Percentiles rank a stretch among this genome's conserved stretches.
Evolutionary conservation across 164 flowering plant species (phyloP).

Genomic region (Tetracentron sinense): DNA sequence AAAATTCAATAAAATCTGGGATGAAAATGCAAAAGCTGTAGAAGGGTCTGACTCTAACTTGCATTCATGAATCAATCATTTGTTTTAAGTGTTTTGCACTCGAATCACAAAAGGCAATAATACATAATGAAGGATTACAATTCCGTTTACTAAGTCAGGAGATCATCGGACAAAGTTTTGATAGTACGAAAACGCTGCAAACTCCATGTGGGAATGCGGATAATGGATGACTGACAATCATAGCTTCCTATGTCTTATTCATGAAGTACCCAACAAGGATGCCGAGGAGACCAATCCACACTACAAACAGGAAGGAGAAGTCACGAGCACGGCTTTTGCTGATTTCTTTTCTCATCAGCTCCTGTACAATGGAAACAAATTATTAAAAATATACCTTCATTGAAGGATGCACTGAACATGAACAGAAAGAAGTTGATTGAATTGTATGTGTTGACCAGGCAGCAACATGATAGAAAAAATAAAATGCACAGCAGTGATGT

Average conservation of each 20-base stretch:
- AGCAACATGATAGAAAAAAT: not conserved
- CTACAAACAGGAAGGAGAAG: constrained; percentile 37
- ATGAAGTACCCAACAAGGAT: constrained; percentile 45
- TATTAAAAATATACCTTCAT: not conserved
- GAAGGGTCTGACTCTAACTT: not conserved
- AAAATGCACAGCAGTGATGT: not conserved
- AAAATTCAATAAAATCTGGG: too few relatives aligned
- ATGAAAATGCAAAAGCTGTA: not conserved
- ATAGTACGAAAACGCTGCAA: constrained; percentile 4
- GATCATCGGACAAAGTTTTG: not conserved
- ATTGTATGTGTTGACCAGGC: not conserved
- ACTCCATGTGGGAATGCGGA: constrained; percentile 10
- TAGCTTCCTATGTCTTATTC: constrained; percentile 24
- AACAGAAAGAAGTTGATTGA: not conserved
- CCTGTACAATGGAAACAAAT: constrained; percentile 31
- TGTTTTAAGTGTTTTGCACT: not conserved
- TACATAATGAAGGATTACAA: constrained; percentile 9
- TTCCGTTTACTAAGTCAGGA: not conserved
- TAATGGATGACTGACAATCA: not conserved
- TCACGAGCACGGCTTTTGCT: constrained; percentile 39
- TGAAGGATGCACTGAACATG: not conserved
- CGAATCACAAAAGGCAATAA: constrained; percentile 7
- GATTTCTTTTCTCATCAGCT: constrained; percentile 44
- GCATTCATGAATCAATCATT: not conserved
- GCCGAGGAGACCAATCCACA: constrained; percentile 49